Percentiles rank a stretch among this genome's conserved stretches.
phyloP scores from a whole-genome alignment of 2,329 filamentous ascomycete genomes.

The Aureobasidium melanogenum region DNA sequence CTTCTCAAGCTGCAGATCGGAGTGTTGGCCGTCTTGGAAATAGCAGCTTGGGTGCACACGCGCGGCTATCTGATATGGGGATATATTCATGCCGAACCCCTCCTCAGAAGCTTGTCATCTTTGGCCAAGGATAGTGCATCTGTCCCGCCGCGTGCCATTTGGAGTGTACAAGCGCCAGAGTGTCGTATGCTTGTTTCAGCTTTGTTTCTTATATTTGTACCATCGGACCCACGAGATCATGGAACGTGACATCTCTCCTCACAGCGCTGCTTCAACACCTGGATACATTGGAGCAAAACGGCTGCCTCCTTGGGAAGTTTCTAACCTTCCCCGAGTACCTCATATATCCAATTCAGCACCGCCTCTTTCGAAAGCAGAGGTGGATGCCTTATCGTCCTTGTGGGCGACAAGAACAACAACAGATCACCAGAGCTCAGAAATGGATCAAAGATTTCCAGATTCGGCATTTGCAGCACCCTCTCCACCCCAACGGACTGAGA shows the following conservation, averaged over 20 bases:
- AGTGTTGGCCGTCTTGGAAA: neutral
- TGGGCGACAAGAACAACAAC: neutral
- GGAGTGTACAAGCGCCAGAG: neutral
- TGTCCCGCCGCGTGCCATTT: neutral
- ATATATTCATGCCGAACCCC: neutral
- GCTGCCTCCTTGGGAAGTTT: conserved; percentile 3
- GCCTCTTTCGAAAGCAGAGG: neutral
- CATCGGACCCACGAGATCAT: neutral
- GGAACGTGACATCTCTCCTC: neutral
- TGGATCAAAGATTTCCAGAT: neutral
- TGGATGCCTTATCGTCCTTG: neutral
- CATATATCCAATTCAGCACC: neutral
- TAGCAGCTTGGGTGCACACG: neutral
- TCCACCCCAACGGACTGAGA: neutral
- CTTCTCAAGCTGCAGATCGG: neutral
- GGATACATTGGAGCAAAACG: neutral
- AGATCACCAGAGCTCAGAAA: neutral
- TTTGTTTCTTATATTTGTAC: neutral
- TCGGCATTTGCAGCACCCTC: neutral
- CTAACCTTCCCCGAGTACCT: neutral
- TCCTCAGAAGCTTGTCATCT: neutral
- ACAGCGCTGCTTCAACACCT: neutral
- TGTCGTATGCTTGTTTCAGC: neutral
- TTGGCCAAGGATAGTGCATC: neutral
- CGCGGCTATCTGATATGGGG: neutral